These are phyloP conservation scores for Aspergillus homomorphus DNA, from an alignment of 495 filamentous ascomycete genomes.

Conservation along the genomic window DNA sequence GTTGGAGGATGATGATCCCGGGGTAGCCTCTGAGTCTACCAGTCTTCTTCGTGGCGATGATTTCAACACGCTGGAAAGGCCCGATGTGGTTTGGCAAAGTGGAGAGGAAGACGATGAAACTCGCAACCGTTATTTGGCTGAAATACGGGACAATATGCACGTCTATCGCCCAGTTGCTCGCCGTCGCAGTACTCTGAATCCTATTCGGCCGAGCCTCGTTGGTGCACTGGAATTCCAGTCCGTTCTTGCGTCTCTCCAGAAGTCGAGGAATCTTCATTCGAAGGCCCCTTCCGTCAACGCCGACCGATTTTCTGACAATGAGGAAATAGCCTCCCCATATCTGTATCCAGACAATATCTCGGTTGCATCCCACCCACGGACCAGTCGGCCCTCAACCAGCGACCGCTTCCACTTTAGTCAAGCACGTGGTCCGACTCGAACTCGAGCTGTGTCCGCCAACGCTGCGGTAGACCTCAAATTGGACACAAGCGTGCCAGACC, in stretches of 20 bases:
- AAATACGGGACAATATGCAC: constrained; percentile 91
- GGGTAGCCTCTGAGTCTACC: constrained; percentile 49
- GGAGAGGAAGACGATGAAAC: constrained; percentile 69
- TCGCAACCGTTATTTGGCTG: constrained; percentile 67
- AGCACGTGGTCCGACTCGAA: constrained; percentile 33
- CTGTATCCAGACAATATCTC: constrained; percentile 45
- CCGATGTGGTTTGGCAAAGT: constrained; percentile 46
- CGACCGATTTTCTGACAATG: constrained; percentile 70
- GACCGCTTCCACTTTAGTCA: constrained; percentile 33
- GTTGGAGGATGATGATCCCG: constrained; percentile 70
- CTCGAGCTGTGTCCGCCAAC: constrained; percentile 66
- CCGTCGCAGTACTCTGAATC: constrained; percentile 71
- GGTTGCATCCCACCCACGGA: constrained; percentile 46
- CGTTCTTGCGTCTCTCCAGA: constrained; percentile 77
- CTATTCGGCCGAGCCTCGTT: constrained; percentile 88
- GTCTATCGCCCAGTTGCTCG: constrained; percentile 64
- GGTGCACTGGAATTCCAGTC: constrained; percentile 93
- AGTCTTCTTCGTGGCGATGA: constrained; percentile 59
- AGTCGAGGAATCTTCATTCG: constrained; percentile 64
- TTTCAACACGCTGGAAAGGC: constrained; percentile 69
- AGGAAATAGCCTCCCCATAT: constrained; percentile 40
- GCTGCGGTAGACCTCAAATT: constrained; percentile 48
- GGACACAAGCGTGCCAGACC: constrained; percentile 32
- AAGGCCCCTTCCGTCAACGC: constrained; percentile 59
- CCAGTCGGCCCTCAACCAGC: constrained; percentile 22